A percentile compares a stretch with the other conserved stretches of the same genome.
Evolutionary conservation across 495 filamentous ascomycete genomes (phyloP).

Genomic region (Penicillium turbatum): DNA sequence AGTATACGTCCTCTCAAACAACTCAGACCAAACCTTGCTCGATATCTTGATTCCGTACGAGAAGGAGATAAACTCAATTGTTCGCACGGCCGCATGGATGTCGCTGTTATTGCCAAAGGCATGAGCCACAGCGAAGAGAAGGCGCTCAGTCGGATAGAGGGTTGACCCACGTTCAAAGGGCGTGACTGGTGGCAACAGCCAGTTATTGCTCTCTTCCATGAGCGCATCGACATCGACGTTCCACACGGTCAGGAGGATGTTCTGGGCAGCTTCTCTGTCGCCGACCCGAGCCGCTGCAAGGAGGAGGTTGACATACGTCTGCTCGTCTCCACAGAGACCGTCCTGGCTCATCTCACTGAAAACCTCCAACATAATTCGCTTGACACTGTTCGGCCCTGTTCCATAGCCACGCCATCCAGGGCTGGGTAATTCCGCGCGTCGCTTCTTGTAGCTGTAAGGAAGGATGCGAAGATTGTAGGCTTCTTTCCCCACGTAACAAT

Average conservation of each 20-base stretch:
- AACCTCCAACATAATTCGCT: slow-evolving; percentile 30
- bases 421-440: slow-evolving; percentile 18
- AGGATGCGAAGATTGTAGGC: slow-evolving; percentile 41
- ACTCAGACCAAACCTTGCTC: slow-evolving; percentile 48
- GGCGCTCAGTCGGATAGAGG: slow-evolving; percentile 48
- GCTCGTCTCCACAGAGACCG: slow-evolving; percentile 47
- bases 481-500: slow-evolving; percentile 29
- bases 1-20: slow-evolving; percentile 58
- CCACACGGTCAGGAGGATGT: slow-evolving; percentile 53
- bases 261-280: slow-evolving; percentile 40
- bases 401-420: slow-evolving; percentile 32
- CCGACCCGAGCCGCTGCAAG: slow-evolving; percentile 55
- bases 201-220: slow-evolving; percentile 18
- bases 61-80: slow-evolving; percentile 53
- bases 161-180: slow-evolving; percentile 44
- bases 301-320: slow-evolving; percentile 54
- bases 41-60: slow-evolving; percentile 52
- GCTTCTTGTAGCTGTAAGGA: slow-evolving; percentile 29
- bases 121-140: slow-evolving; percentile 57
- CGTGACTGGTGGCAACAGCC: slow-evolving; percentile 24
- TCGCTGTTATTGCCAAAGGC: slow-evolving; percentile 55
- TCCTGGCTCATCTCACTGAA: slow-evolving; percentile 49
- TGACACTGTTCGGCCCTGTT: slow-evolving; percentile 32
- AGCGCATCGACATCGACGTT: slow-evolving; percentile 51
- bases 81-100: slow-evolving; percentile 47